A percentile compares a stretch with the other conserved stretches of the same genome.
phyloP scores from a whole-genome alignment of 2,329 filamentous ascomycete species.

The Chaetomiaceae sp. region DNA sequence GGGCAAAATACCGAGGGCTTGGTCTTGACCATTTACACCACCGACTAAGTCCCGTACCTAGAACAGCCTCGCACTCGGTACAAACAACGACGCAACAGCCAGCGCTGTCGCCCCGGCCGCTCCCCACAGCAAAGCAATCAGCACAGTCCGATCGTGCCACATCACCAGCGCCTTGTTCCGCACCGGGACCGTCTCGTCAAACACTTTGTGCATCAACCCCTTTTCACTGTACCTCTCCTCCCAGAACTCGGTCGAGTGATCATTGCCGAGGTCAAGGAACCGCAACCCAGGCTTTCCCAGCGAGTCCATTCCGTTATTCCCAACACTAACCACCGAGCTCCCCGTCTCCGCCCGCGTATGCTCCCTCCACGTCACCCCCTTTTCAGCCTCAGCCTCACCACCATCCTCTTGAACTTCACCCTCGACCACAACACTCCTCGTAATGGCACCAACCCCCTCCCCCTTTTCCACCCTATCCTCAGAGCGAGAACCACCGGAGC shows the following conservation, averaged over 20 bases:
- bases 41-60: too few species aligned
- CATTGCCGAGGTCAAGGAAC: slow-evolving; percentile 34
- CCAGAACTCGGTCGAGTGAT: slow-evolving; percentile 32
- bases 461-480: too few species aligned
- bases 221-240: slow-evolving; percentile 27
- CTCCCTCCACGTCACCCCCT: slow-evolving; percentile 29
- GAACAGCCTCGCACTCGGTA: slow-evolving; percentile 27
- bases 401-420: too few species aligned
- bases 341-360: slow-evolving; percentile 13
- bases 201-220: slow-evolving; percentile 29
- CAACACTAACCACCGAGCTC: slow-evolving; percentile 10
- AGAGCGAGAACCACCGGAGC: slow-evolving; percentile 27
- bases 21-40: too few species aligned
- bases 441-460: too few species aligned
- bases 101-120: slow-evolving; percentile 16
- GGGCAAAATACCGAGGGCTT: neutral
- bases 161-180: slow-evolving; percentile 31
- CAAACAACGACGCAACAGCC: slow-evolving; percentile 25
- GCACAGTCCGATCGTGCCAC: slow-evolving; percentile 34
- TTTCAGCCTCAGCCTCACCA: slow-evolving; percentile 25
- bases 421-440: too few species aligned
- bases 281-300: slow-evolving; percentile 31
- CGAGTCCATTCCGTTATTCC: slow-evolving; percentile 22
- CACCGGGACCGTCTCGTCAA: slow-evolving; percentile 30
- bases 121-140: slow-evolving; percentile 34